Evolutionary conservation across 2,329 filamentous ascomycete species (phyloP).

Genomic region (Xylaria sp.): DNA sequence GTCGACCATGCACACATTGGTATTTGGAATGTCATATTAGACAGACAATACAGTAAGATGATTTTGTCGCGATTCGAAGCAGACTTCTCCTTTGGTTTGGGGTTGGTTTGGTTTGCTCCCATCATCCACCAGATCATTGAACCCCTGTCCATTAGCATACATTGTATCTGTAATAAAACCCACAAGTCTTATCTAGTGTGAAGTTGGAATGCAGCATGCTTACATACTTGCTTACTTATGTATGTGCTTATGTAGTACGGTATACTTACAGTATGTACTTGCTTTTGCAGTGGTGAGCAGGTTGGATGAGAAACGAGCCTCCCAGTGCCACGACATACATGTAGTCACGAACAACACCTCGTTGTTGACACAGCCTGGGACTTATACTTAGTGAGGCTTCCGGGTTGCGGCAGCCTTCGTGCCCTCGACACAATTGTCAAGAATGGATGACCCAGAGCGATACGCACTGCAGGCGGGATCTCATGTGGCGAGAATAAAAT

Average conservation of each 20-base stretch:
- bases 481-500: neutral
- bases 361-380: no score
- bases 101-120: neutral
- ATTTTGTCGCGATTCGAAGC: neutral
- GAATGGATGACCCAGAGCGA: no score
- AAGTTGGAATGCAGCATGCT: neutral
- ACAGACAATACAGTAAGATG: slow-evolving; percentile 1
- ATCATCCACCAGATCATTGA: neutral
- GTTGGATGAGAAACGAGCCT: no score
- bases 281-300: no score
- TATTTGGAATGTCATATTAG: slow-evolving; percentile 19
- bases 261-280: no score
- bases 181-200: neutral
- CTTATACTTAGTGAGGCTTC: no score
- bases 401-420: neutral
- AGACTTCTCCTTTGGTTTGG: neutral
- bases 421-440: no score
- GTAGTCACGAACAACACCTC: no score
- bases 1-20: neutral
- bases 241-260: no score
- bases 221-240: neutral
- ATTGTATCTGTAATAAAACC: neutral
- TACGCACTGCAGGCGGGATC: neutral
- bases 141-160: slow-evolving; percentile 2
- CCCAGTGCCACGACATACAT: no score